Base-by-base conservation (phyloP, 2,329 filamentous ascomycete genomes). In the Fusarium sp. region DNA sequence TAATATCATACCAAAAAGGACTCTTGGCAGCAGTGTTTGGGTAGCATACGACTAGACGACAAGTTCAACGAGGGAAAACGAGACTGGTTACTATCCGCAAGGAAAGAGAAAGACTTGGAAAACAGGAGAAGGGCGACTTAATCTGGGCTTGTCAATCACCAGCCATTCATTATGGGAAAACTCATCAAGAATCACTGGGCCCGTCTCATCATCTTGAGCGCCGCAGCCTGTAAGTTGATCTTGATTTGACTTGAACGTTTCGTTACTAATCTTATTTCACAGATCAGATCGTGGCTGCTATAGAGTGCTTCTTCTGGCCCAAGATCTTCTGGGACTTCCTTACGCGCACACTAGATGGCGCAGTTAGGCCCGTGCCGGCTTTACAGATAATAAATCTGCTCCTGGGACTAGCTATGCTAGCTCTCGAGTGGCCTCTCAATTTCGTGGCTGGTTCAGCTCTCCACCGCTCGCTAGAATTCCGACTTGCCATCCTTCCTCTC, bases 141-240 rank as follows among this genome's bases (percentile, higher is more conserved):
- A 72, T 71, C 55, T 41, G 60, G 49, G 48, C 42, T 46, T 30
- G 27, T 30, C 35, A 55, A 63, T 55, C 58, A 63, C 41, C 56
- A 66, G 59, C 57, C 55, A 62, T 60, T 60, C 57, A 84, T 74
- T 70, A 99, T 99, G 96, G 96, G 96, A 82, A 96, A 92, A 84
- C 91, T 99, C 80, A 98, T 99, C 86, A 99, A 99, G 88, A 98
- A 98, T 86, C 96, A 99, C 86, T 97, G 94, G 94, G 96, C 94
- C 75, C 92, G 96, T 68, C 91, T 99, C 78, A 96, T 99, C 79
- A 88, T 97, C 82, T 86, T 99, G 80, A 93, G 93, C 32, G 94
- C 96, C 40, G 92, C 93, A 72, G 82, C 85, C 62, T 95, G 92
- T 94, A 89, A 68, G 85, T 70, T 49, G 15, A n/a, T 7, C 35